phyloP scores from a whole-genome alignment of 2,329 filamentous ascomycete species.

The Microascus cirrosus region DNA sequence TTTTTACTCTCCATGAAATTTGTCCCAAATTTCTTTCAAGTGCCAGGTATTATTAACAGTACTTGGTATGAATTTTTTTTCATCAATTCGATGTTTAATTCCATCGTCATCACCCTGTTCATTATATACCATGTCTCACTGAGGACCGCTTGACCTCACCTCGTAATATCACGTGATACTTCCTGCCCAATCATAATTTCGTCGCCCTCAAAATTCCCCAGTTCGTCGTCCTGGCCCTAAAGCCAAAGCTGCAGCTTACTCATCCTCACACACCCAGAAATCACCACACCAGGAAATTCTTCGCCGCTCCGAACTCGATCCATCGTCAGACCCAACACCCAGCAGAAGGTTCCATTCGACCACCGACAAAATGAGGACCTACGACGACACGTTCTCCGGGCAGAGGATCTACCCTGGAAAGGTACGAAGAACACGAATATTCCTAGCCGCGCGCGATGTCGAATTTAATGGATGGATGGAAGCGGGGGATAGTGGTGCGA shows the following conservation, averaged over 20 bases:
- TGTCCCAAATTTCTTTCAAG: not conserved
- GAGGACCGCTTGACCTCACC: no score
- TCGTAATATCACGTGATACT: conserved; percentile 1
- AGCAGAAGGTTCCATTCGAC: conserved; percentile 2
- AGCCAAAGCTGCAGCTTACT: not conserved
- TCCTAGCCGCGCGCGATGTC: not conserved
- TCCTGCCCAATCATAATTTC: conserved; percentile 1
- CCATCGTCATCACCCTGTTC: no score
- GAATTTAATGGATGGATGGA: not conserved
- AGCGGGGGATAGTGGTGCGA: not conserved
- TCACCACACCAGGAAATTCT: conserved; percentile 5
- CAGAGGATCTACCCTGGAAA: conserved; percentile 58
- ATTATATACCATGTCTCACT: no score
- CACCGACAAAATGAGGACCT: conserved; percentile 42
- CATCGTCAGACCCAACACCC: conserved; percentile 3
- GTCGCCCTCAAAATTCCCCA: not conserved
- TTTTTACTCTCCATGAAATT: not conserved
- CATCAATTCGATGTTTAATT: no score
- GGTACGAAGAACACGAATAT: conserved; percentile 29
- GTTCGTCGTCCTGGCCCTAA: not conserved
- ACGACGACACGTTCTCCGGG: conserved; percentile 56
- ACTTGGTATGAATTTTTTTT: no score
- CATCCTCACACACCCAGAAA: conserved; percentile 6
- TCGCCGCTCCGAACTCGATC: not conserved
- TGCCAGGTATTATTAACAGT: not conserved